Evolutionary conservation across 2,329 filamentous ascomycete genomes (phyloP), one percentile per base, ranked within the genome.

Genomic region (Claviceps sp.): DNA sequence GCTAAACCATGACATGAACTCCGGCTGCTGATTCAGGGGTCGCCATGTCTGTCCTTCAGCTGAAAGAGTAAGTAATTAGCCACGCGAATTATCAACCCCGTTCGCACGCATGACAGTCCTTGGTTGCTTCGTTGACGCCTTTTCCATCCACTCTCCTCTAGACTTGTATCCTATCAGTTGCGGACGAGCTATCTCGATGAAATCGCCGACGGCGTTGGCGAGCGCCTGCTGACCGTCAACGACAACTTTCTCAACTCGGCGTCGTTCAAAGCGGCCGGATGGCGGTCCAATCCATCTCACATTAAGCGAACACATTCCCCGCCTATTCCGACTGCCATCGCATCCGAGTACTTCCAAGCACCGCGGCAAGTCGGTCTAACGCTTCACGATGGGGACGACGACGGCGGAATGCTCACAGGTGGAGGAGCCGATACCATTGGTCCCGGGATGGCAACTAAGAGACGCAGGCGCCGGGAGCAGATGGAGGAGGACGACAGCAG

Each of bases 401-500:
- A 87, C 46, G 82, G 83, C 17, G 82, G 82, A 16, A 80, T 88
- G 74, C 76, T 88, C 54, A 83, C 82, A 2, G 82, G 81, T 14
- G 79, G 79, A 6, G 78, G 78, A 1, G 79, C 76, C 49, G 82
- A 88, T 59, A 86, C 83, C 0, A 72, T 86, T 48, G 85, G 82
- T 0, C 83, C 82, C 1, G 79, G 78, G 37, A 76, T 82, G 59
- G 79, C 82, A 36, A 82, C 79, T 50, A 82, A 85, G 64, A 77
- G 84, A 56, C 77, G 85, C 57, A 68, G 78, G 55, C 74, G 80
- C 50, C 72, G 84, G 54, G 85, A 90, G 66, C 83, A 87, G 65
- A 79, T 88, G 71, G 85, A 89, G 58, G 87, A 93, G 60, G 86
- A 89, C 53, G 87, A 91, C 62, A 93, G 87, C 66, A 90, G 86